Evolutionary conservation across 2,329 filamentous ascomycete species (phyloP).

Genomic region (Knoxdaviesia proteae): DNA sequence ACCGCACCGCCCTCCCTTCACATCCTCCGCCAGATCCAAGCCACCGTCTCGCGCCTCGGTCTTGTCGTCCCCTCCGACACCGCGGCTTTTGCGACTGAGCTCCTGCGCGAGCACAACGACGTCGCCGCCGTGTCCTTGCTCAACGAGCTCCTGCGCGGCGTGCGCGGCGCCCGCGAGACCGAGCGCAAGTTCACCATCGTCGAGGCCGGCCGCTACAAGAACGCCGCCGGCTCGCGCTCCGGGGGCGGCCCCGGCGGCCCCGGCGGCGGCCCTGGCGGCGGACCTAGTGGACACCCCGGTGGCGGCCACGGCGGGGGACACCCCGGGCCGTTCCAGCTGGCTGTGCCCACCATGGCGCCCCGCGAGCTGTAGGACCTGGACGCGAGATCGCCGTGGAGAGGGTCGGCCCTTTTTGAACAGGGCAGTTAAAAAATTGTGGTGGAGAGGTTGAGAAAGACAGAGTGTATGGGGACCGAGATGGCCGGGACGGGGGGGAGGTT

Average conservation of each 20-base stretch:
- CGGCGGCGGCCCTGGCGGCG: conserved; percentile 7
- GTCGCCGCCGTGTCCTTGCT: conserved; percentile 61
- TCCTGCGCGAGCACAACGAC: conserved; percentile 63
- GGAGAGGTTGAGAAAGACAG: too few relatives aligned
- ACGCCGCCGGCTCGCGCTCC: conserved; percentile 2
- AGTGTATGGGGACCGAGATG: too few relatives aligned
- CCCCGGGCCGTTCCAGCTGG: too few relatives aligned
- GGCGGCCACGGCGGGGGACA: conserved; percentile 7
- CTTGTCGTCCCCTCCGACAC: conserved; percentile 56
- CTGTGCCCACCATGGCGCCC: too few relatives aligned
- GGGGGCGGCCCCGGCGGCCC: neutral
- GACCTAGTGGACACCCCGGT: conserved; percentile 5
- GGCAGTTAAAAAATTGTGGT: too few relatives aligned
- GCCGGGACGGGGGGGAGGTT: too few relatives aligned
- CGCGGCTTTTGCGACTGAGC: conserved; percentile 45
- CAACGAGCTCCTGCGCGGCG: conserved; percentile 51
- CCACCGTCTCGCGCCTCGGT: conserved; percentile 63
- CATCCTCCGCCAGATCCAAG: conserved; percentile 72
- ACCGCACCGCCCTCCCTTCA: conserved; percentile 33
- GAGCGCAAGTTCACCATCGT: conserved; percentile 52
- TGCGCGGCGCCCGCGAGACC: conserved; percentile 49
- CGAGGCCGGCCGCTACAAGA: conserved; percentile 17
- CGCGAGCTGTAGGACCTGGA: too few relatives aligned
- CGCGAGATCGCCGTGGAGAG: too few relatives aligned
- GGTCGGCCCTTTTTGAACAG: too few relatives aligned